Conservation (phyloP, 116 monocot species). For the Cymodocea nodosa region DNA sequence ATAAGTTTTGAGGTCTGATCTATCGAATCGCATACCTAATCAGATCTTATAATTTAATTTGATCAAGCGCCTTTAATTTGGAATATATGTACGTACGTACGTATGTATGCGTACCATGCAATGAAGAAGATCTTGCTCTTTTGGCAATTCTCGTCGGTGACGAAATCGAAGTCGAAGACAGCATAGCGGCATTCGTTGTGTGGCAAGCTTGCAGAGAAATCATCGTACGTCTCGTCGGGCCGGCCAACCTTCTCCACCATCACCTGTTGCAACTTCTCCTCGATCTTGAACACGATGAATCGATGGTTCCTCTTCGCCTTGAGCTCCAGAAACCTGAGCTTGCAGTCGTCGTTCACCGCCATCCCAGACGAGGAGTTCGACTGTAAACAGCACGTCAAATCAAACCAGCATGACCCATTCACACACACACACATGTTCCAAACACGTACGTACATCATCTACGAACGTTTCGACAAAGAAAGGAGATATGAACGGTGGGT, state of each 20-base stretch:
- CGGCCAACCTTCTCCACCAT: slow-evolving; percentile 28
- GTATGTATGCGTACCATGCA: too few species aligned
- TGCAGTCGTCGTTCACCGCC: slow-evolving; percentile 16
- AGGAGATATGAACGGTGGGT: too few species aligned
- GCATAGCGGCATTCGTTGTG: slow-evolving; percentile 10
- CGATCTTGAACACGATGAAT: slow-evolving; percentile 46
- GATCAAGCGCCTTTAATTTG: too few species aligned
- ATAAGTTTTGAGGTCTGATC: too few species aligned
- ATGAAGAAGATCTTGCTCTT: background rate
- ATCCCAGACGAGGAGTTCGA: slow-evolving; percentile 41
- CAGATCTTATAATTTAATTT: too few species aligned
- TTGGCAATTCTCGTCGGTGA: too few species aligned
- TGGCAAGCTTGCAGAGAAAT: slow-evolving; percentile 32
- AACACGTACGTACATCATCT: too few species aligned
- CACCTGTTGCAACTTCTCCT: slow-evolving; percentile 36
- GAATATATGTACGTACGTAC: too few species aligned
- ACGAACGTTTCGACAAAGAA: too few species aligned
- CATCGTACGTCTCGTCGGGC: slow-evolving; percentile 41
- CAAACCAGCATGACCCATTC: background rate
- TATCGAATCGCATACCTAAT: too few species aligned
- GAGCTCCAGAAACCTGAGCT: slow-evolving; percentile 29
- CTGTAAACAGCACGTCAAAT: background rate
- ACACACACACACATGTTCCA: too few species aligned
- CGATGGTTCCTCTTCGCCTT: slow-evolving; percentile 45
- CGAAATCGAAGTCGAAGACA: too few species aligned